Evolutionary conservation across 257 asterid species (phyloP), one percentile per base, ranked within the genome.

Genomic region (Capsicum baccatum): DNA sequence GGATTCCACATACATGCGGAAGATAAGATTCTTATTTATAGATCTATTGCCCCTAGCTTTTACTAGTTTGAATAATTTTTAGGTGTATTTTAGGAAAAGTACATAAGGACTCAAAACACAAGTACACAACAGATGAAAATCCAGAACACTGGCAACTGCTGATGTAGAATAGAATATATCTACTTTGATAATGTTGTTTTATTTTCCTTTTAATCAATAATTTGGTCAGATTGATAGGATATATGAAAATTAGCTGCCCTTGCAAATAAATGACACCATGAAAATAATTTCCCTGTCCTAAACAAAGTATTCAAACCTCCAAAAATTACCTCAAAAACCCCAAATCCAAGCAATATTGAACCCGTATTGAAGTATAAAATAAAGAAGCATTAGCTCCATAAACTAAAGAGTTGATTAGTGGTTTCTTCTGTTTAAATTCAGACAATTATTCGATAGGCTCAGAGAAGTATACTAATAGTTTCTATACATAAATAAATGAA

Each of bases 341-440:
- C 99, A 67, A 94, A 96, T 44, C 91, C 98, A 5, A 96, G 95
- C 90, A 96, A 81, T 85, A 96, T 81, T 56, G 99, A 94, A 62
- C 99, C 98, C 42, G 98, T 97, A 84, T 93, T 93, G 89, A 88
- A 93, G 91, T 94, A n/a, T n/a, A n/a, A n/a, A n/a, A n/a, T n/a
- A n/a, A n/a, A n/a, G n/a, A n/a, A n/a, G n/a, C n/a, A n/a, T n/a
- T n/a, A n/a, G n/a, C n/a, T n/a, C n/a, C n/a, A n/a, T n/a, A n/a
- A n/a, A n/a, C n/a, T n/a, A n/a, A n/a, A n/a, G n/a, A n/a, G n/a
- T n/a, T n/a, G n/a, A n/a, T n/a, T n/a, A n/a, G n/a, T n/a, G n/a
- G n/a, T n/a, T n/a, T n/a, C n/a, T n/a, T n/a, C n/a, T n/a, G n/a
- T n/a, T n/a, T n/a, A n/a, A n/a, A n/a, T n/a, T n/a, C n/a, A n/a